Percentiles rank a stretch among this genome's conserved stretches.
These are phyloP conservation scores for Kregervanrija pseudodelftensis DNA, from an alignment of 805 yeast genomes.

Conservation along the genomic window DNA sequence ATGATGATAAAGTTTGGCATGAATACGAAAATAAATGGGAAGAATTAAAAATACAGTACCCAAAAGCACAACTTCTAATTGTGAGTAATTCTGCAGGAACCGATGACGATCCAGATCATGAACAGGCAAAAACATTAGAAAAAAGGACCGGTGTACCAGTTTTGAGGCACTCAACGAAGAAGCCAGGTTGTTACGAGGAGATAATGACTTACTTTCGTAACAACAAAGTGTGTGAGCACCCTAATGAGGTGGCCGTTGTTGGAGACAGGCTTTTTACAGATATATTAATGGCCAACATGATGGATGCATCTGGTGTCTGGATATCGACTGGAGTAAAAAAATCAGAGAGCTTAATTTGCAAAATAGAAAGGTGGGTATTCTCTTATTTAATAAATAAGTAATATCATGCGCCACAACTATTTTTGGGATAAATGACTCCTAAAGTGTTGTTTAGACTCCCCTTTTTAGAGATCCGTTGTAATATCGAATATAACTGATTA, in stretches of 20 bases:
- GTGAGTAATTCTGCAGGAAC: constrained; percentile 95
- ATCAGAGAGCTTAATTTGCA: constrained; percentile 44
- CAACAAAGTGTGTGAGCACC: constrained; percentile 37
- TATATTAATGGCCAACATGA: constrained; percentile 85
- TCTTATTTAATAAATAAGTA: background rate
- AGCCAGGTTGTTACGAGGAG: constrained; percentile 74
- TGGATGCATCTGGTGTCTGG: constrained; percentile 88
- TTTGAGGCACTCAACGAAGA: constrained; percentile 64
- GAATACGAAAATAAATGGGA: constrained; percentile 56
- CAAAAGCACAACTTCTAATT: constrained; percentile 57
- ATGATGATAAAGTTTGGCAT: constrained; percentile 74
- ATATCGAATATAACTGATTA: background rate
- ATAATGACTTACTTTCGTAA: constrained; percentile 51
- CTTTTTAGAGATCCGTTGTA: too few relatives aligned
- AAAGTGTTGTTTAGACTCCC: too few relatives aligned
- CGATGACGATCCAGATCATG: constrained; percentile 53
- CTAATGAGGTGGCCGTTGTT: constrained; percentile 70
- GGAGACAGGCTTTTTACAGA: constrained; percentile 94
- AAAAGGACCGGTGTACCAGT: constrained; percentile 60
- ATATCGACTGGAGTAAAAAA: constrained; percentile 64
- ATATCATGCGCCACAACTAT: background rate
- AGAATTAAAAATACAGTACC: constrained; percentile 45
- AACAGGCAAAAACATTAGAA: constrained; percentile 60
- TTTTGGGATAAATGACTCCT: background rate
- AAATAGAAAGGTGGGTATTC: constrained; percentile 39